Evolutionary conservation across 1,284 basidiomycete species (phyloP), one percentile per base, ranked within the genome.

Genomic region (Cutaneotrichosporon cutaneum): DNA sequence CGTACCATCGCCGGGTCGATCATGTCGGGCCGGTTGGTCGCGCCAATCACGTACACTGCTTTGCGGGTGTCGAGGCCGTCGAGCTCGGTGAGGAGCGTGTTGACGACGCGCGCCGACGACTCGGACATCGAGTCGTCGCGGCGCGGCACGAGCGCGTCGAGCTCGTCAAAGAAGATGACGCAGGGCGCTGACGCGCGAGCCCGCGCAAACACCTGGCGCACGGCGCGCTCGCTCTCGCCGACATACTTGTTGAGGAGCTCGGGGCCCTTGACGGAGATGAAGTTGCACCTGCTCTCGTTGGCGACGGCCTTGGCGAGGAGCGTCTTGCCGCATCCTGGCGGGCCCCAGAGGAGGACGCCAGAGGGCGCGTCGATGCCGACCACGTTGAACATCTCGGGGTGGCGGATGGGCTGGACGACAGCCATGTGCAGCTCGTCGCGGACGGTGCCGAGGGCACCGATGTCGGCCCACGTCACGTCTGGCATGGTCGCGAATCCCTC

Each of bases 121-220:
- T 99, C 95, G 10, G 93, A 97, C 90, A 96, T 83, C 65, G 85
- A 88, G 68, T 98, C 95, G 72, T 98, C 96, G 54, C 95, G 85
- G 6, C 93, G 82, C 0, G 95, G 95, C 0, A 98, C 96, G 16
- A 99, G 84, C 0, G 96, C 96, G 70, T 99, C 96, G 6, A 98
- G 84, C 79, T 99, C 95, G 75, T 99, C 96, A 81, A 99, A 99
- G 88, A 99, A 99, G 91, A 99, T 98, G 65, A 99, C 95, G 78
- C 95, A 81, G 48, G 96, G 96, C 9, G 95, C 92, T 0, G 95
- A 95, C 13, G 96, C 94, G 70, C 96, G 90, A 44, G 96, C 96
- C 80, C 98, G 95, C 82, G 97, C 93, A 72, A 98, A 98, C 0
- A 98, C 92, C 74, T 96, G 93, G 45, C 95, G 83, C 0, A 99